Percentiles rank a stretch among this genome's conserved stretches.
phyloP scores from a whole-genome alignment of 371 early-diverging fungal species.

The Apophysomyces sp. region DNA sequence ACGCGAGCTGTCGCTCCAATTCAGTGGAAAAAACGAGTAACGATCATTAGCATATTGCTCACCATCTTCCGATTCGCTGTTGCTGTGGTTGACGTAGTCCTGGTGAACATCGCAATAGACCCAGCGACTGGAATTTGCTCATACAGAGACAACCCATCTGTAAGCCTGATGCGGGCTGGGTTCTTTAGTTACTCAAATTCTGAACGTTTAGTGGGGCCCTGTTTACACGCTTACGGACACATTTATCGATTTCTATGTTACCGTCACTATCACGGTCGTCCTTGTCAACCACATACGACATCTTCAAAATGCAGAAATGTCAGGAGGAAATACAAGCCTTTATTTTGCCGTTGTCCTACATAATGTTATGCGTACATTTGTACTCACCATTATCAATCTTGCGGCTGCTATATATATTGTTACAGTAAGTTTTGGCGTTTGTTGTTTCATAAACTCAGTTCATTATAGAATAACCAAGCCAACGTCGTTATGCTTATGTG shows the following conservation, averaged over 20 bases:
- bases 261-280: slow-evolving; percentile 27
- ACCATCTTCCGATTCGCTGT: slow-evolving; percentile 17
- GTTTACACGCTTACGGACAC: slow-evolving; percentile 45
- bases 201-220: slow-evolving; percentile 35
- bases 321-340: slow-evolving; percentile 21
- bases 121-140: not conserved
- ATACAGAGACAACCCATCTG: not conserved
- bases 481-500: slow-evolving; percentile 31
- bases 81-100: slow-evolving; percentile 27
- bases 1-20: slow-evolving; percentile 30
- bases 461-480: slow-evolving; percentile 8
- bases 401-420: slow-evolving; percentile 36
- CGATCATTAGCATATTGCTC: slow-evolving; percentile 7
- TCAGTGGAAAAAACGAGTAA: slow-evolving; percentile 12
- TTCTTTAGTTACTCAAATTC: not conserved
- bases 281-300: slow-evolving; percentile 31
- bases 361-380: slow-evolving; percentile 32
- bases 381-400: slow-evolving; percentile 33
- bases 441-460: not conserved
- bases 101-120: slow-evolving; percentile 11
- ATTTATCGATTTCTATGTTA: slow-evolving; percentile 39
- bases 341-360: slow-evolving; percentile 36
- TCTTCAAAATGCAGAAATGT: slow-evolving; percentile 11
- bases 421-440: slow-evolving; percentile 15
- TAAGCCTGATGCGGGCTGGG: not conserved